Base-by-base conservation (phyloP, 2,329 filamentous ascomycete species). In the Aspergillus pseudonomiae region DNA sequence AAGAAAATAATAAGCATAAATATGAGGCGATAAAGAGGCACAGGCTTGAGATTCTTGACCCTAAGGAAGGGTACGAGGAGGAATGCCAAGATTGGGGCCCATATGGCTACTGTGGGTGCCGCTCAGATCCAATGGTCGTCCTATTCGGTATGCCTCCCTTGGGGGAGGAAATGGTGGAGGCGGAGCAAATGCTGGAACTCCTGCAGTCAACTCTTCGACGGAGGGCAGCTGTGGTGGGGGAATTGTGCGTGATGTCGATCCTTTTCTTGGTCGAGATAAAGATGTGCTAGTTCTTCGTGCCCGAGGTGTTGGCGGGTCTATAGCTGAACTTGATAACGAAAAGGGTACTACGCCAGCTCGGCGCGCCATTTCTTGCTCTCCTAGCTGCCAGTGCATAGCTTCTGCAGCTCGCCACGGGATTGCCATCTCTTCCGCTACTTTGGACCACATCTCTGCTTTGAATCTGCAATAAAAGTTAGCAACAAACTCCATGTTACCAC, bases 351-450 rank as follows among this genome's bases (percentile, higher is more conserved):
- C 93, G 52, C 95, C 95, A 48, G 94, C 94, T 63, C 94, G 90
- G 65, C 91, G 88, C 55, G 94, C 94, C 93, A 99, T 98, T 72
- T 98, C 95, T 70, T 89, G 84, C 77, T 97, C 93, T 66, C 94
- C 94, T 61, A 99, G 84, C 74, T 96, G 91, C 94, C 95, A 99
- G 79, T 98, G 95, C 94, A 97, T 97, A 5, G 93, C 94, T 80
- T 99, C 94, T 55, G 92, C 94, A 21, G 95, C 93, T 73, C 95
- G 87, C 94, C 94, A 98, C 41, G 94, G 95, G 62, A 97, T 90
- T 34, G 89, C 89, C 89, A 99, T 94, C 79, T 98, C 94, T 77
- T 95, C 93, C 48, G 94, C 93, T 26, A 98, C 91, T 74, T 94
- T 95, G 64, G 92, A 89, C 94, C 94, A 99, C 93, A 98, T 98